Base-by-base conservation (phyloP, 1,284 basidiomycete species). In the Exsudoporus floridanus region DNA sequence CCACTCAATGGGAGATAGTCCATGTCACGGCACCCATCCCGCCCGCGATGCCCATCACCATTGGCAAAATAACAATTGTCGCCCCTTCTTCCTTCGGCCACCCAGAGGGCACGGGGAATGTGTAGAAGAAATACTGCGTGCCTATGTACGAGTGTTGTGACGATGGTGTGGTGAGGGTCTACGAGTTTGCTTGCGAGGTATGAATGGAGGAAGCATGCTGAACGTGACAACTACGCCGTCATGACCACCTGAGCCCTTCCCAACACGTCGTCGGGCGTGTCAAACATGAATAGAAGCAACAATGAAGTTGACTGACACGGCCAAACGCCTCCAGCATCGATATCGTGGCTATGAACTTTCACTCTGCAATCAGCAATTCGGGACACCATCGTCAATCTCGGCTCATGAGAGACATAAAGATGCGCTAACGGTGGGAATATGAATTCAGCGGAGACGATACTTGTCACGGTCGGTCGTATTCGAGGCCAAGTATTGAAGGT, bases 61-160 rank as follows among this genome's bases (percentile, higher is more conserved):
- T 93, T 98, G 5, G 90, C 88, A 0, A 96, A 99, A 75, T 93
- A 98, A 73, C 99, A 99, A 70, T 99, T 99, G 40, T 96, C 94
- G 65, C 99, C 99, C 2, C 94, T 96, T 6, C 94, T 92, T 0
- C 94, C 95, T 46, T 94, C 89, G 8, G 79, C 77, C 5, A 98
- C 80, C 96, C 97, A 99, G 5, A 98, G 77, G 55, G 93, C 83
- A 64, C 97, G 86, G 70, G 99, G 95, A 16, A 97, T 78, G 0
- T 94, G 95, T 52, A 98, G 81, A 10, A 99, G 84, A 21, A 94
- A 79, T 1, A 86, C 78, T 0, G 95, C 85, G 66, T 98, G 94
- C 1, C 92, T 75, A 59, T 95, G 90, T 2, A 95, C 79, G 35
- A 95, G 80, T 6, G 84, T 74, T 1, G 94, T 92, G 35, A 97